A percentile compares a stretch with the other conserved stretches of the same genome.
These are phyloP conservation scores for Annulohypoxylon maeteangense DNA, from an alignment of 495 filamentous ascomycete genomes.

Conservation along the genomic window DNA sequence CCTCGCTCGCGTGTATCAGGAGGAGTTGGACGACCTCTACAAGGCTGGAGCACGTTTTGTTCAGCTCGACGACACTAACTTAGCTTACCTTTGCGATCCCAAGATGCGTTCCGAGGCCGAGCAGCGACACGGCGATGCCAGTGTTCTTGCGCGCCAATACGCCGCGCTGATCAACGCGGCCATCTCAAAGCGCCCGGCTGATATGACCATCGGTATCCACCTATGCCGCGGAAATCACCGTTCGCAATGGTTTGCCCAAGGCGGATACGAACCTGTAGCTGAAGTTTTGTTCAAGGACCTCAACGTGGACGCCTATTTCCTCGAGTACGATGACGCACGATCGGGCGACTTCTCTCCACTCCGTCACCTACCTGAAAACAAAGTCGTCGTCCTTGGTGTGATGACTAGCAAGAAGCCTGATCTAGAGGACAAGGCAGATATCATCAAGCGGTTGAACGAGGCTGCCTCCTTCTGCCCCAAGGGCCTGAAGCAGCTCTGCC, in stretches of 20 bases:
- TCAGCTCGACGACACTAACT: slow-evolving; percentile 73
- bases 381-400: slow-evolving; percentile 73
- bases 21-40: slow-evolving; percentile 69
- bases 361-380: slow-evolving; percentile 68
- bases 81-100: slow-evolving; percentile 74
- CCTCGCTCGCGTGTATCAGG: slow-evolving; percentile 68
- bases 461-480: slow-evolving; percentile 69
- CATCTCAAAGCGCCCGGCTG: slow-evolving; percentile 63
- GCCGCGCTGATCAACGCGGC: slow-evolving; percentile 71
- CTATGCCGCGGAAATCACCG: slow-evolving; percentile 71
- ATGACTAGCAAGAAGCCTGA: slow-evolving; percentile 73
- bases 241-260: slow-evolving; percentile 70
- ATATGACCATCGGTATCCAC: slow-evolving; percentile 74
- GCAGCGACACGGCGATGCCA: slow-evolving; percentile 65
- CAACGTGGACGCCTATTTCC: slow-evolving; percentile 74
- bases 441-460: slow-evolving; percentile 66
- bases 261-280: slow-evolving; percentile 74
- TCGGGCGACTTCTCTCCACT: slow-evolving; percentile 75
- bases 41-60: slow-evolving; percentile 70
- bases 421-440: slow-evolving; percentile 69
- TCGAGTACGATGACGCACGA: slow-evolving; percentile 75
- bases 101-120: slow-evolving; percentile 71
- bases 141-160: slow-evolving; percentile 68
- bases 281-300: slow-evolving; percentile 71
- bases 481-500: slow-evolving; percentile 69